Evolutionary conservation across 495 filamentous ascomycete species (phyloP), one percentile per base, ranked within the genome.

Genomic region (Tuber brumale): DNA sequence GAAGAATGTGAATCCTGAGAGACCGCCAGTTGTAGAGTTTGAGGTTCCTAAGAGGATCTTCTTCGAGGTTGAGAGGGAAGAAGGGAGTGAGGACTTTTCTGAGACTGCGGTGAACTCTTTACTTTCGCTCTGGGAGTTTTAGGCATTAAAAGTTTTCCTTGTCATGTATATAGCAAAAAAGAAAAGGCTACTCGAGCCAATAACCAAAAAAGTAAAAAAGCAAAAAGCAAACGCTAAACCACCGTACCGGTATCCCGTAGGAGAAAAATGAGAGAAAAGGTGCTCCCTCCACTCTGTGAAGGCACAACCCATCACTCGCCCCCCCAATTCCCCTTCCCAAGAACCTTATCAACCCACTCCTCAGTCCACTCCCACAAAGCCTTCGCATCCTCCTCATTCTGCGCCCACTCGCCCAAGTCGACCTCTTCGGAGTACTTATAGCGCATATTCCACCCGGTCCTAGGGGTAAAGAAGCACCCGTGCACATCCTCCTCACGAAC

Each of bases 21-120:
- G 95, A 84, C 84, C 89, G 44, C 94, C 94, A 5, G 94, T 94
- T 45, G 90, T 97, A 77, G 95, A 98, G 84, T 97, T 89, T 84
- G 92, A 94, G 86, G 97, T 99, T 71, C 94, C 96, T 37, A 96
- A 96, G 85, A 89, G 87, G 76, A 92, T 98, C 41, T 95, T 97
- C 78, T 89, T 86, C 69, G 79, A 84, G 39, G 80, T 84, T 46
- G 87, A 88, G 72, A 75, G 76, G 35, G 81, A 69, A 44, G 72
- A 75, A 70, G 78, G 77, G n/a, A 78, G 81, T 72, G 46, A 66
- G 12, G 73, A 72, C 12, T n/a, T 19, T 35, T 6, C 72, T n/a
- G 35, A 10, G 23, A 18, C 51, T 31, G n/a, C 72, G 16, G 74
- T 75, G 43, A 79, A 79, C 57, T 43, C 43, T 7, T 44, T 82